Evolutionary conservation across 441 rosid species (phyloP), one percentile per base, ranked within the genome.

Genomic region (Iberis amara): DNA sequence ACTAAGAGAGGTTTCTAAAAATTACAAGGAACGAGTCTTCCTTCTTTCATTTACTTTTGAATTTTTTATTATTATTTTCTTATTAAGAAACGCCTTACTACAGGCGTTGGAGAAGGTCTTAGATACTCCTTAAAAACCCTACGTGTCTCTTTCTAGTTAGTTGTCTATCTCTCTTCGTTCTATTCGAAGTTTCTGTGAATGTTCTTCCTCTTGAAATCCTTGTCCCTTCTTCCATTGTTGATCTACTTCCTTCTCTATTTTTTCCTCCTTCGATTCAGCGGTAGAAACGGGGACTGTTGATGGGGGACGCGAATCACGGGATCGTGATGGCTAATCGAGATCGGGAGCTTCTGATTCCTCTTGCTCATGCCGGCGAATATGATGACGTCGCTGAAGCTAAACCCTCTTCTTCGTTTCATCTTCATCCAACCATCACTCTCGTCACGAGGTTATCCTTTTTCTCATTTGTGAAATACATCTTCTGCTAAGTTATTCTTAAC

Each of bases 281-380:
- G n/a, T 18, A 18, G 21, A 18, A 18, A 3, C 21, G 21, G 21
- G 24, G 39, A 27, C 47, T 58, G 45, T 68, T 55, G 41, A 85
- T 88, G 89, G 95, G 84, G 61, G 95, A 88, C 73, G 84, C 85
- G 31, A 88, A 81, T 71, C 74, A 91, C 52, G 60, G 77, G 76
- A 81, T 73, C 70, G 79, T 69, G 39, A 81, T 82, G 82, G 73
- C 78, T 4, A 68, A 92, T 79, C 68, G 94, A 74, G 98, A 92
- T 79, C 96, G 89, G 38, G 99, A 92, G 77, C 88, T 89, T 58
- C 85, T 92, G 39, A 89, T 89, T 58, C 96, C 92, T 4, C 92
- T 86, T 51, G 78, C 92, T 53, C 71, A 79, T 57, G 62, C 92
- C 58, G 70, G 39, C 0, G 74, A 65, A 14, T 71, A 30, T 9